phyloP scores from a whole-genome alignment of 2,329 filamentous ascomycete genomes.

The Periglandula ipomoeae region DNA sequence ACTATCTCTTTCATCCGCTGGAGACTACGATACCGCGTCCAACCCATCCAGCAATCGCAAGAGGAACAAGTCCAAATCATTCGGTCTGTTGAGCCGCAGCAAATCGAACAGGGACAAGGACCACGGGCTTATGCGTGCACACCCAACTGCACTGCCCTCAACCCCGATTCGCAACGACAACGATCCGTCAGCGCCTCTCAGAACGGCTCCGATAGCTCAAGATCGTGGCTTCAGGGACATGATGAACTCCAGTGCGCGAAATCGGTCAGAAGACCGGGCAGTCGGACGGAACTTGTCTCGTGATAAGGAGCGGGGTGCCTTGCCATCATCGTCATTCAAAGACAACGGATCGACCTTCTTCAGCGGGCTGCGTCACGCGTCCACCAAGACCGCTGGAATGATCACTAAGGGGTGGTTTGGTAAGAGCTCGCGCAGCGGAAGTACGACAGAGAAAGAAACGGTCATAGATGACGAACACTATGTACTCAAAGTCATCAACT shows the following conservation, averaged over 20 bases:
- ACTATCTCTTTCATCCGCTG: conserved; percentile 39
- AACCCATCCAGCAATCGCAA: conserved; percentile 27
- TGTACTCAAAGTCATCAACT: conserved; percentile 73
- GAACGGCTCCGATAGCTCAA: conserved; percentile 53
- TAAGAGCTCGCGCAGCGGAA: conserved; percentile 65
- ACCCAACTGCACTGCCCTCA: conserved; percentile 15
- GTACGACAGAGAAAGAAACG: conserved; percentile 54
- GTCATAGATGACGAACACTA: conserved; percentile 75
- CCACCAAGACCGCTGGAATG: conserved; percentile 68
- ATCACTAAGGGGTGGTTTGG: conserved; percentile 77
- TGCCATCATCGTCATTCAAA: conserved; percentile 46
- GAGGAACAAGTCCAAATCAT: conserved; percentile 46
- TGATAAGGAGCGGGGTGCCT: conserved; percentile 40
- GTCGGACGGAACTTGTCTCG: conserved; percentile 34
- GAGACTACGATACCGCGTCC: conserved; percentile 33
- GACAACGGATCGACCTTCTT: conserved; percentile 59
- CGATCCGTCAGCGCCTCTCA: conserved; percentile 31
- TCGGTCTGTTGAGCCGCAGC: conserved; percentile 41
- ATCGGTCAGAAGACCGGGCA: conserved; percentile 63
- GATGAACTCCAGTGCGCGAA: conserved; percentile 55
- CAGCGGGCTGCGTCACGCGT: conserved; percentile 63
- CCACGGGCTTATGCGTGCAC: conserved; percentile 28
- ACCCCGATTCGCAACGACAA: conserved; percentile 19
- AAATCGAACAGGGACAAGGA: conserved; percentile 45
- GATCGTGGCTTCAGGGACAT: conserved; percentile 62